Percentiles rank a stretch among this genome's conserved stretches.
phyloP scores from a whole-genome alignment of 305 asterid species.

The Plantago rigida region DNA sequence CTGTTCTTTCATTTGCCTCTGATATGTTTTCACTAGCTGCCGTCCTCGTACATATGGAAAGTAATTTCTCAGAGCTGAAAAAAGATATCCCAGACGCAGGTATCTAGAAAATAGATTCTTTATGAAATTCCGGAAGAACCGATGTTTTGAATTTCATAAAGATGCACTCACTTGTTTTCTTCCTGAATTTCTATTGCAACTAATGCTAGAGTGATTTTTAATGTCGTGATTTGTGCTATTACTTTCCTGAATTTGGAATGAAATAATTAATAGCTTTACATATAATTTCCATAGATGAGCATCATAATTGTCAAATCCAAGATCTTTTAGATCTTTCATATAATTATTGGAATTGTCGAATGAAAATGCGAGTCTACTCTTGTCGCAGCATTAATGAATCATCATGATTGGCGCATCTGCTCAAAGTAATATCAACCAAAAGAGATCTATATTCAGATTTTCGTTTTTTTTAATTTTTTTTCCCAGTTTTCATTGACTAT shows the following conservation, averaged over 20 bases:
- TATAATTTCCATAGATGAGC: too few species aligned
- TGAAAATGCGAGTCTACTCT: constrained; percentile 3
- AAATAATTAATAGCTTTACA: not conserved
- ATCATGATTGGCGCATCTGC: not conserved
- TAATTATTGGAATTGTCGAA: too few species aligned
- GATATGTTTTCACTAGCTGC: not conserved
- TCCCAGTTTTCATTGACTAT: not conserved
- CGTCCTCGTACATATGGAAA: not conserved
- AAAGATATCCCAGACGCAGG: too few species aligned
- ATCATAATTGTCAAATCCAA: too few species aligned
- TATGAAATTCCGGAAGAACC: not conserved
- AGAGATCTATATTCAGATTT: too few species aligned
- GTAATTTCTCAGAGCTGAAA: not conserved
- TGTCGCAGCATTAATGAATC: constrained; percentile 10
- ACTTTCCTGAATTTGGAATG: not conserved
- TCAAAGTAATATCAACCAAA: too few species aligned
- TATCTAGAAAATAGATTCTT: not conserved
- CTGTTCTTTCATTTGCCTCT: not conserved
- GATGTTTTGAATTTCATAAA: not conserved
- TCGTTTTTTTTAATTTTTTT: not conserved
- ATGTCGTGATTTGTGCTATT: constrained; percentile 22
- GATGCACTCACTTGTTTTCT: not conserved
- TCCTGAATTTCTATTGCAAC: not conserved
- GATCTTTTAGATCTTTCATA: too few species aligned
- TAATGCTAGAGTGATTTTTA: constrained; percentile 5